Conservation (phyloP, 331 rosid genomes). For the Pyracantha coccinea region DNA sequence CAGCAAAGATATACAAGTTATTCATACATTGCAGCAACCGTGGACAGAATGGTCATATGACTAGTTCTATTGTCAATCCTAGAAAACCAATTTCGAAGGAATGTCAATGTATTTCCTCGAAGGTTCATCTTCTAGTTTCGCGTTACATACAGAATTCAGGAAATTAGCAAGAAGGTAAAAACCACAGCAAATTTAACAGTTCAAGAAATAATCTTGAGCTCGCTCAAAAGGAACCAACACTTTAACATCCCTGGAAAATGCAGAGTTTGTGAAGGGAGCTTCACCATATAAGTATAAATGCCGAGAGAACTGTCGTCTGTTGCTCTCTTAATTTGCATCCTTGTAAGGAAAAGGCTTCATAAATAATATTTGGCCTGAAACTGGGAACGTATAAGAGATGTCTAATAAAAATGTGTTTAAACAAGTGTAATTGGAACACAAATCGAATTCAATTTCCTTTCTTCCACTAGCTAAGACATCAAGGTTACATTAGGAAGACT, state of each 20-base stretch:
- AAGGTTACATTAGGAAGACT: neutral
- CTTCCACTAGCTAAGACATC: neutral
- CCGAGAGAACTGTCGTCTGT: constrained; percentile 30
- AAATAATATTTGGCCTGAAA: constrained; percentile 47
- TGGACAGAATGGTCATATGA: neutral
- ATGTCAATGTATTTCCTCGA: too few species aligned
- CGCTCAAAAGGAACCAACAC: too few species aligned
- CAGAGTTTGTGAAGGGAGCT: neutral
- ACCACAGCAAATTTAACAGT: neutral
- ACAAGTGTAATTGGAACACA: neutral
- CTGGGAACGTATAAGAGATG: constrained; percentile 1
- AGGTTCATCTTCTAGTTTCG: too few species aligned
- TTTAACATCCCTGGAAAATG: too few species aligned
- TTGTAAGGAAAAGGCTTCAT: constrained; percentile 58
- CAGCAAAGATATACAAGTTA: neutral
- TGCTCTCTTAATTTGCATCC: constrained; percentile 62
- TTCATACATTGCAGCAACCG: neutral
- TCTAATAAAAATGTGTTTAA: neutral
- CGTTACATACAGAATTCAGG: neutral
- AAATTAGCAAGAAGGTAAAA: neutral
- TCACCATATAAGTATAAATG: neutral
- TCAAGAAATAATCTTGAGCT: neutral
- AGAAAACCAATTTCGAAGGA: too few species aligned
- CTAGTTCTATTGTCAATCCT: too few species aligned
- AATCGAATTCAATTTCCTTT: neutral